Conservation (phyloP, 805 yeast genomes). For the Lachancea mirantina region DNA sequence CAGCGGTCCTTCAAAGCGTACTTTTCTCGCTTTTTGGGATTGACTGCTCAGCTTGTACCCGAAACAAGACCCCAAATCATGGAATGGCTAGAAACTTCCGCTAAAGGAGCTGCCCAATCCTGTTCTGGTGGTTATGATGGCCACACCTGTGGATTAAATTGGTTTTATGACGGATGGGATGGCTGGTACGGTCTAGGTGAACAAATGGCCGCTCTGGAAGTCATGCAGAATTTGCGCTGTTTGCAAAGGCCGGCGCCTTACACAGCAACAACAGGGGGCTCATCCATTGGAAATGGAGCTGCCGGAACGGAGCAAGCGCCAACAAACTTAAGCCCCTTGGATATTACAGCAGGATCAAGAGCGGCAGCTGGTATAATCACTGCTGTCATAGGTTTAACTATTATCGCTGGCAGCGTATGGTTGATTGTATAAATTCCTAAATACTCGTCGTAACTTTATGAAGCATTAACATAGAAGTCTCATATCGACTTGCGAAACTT, state of each 20-base stretch:
- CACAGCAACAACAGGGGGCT: conserved; percentile 58
- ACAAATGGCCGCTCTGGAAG: conserved; percentile 80
- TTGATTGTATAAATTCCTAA: conserved; percentile 31
- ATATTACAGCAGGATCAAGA: conserved; percentile 40
- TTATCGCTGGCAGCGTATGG: conserved; percentile 41
- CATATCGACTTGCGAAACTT: conserved; percentile 7
- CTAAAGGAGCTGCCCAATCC: conserved; percentile 67
- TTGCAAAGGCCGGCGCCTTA: conserved; percentile 47
- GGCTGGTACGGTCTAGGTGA: conserved; percentile 79
- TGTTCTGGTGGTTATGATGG: conserved; percentile 87
- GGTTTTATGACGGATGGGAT: conserved; percentile 70
- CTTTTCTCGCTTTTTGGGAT: conserved; percentile 64
- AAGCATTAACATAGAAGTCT: conserved; percentile 6
- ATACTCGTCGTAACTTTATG: neutral
- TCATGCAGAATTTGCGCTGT: conserved; percentile 37
- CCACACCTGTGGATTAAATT: conserved; percentile 79
- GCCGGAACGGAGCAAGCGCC: conserved; percentile 52
- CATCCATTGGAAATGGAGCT: conserved; percentile 57
- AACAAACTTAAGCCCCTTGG: conserved; percentile 35
- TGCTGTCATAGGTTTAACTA: conserved; percentile 41
- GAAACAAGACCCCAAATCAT: conserved; percentile 31
- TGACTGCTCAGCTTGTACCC: conserved; percentile 68
- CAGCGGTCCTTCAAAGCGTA: conserved; percentile 91
- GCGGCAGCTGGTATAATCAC: conserved; percentile 72
- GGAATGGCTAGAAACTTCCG: conserved; percentile 39